Evolutionary conservation across 345 rosid genomes (phyloP).

Genomic region (Populus deltoides): DNA sequence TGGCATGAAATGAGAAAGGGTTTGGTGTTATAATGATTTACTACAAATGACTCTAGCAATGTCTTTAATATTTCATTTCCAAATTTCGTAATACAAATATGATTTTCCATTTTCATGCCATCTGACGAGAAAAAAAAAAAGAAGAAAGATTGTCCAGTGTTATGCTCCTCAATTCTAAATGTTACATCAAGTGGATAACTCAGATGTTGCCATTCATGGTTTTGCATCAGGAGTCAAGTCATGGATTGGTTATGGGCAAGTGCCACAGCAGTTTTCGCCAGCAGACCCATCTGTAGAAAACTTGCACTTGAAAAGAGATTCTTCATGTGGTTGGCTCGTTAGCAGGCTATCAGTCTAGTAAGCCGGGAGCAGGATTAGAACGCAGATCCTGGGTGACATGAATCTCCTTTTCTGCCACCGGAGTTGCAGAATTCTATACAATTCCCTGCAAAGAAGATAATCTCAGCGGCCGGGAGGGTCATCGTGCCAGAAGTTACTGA

Average conservation of each 20-base stretch:
- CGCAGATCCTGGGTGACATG: not conserved
- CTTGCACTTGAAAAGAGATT: not conserved
- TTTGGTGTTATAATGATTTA: constrained; percentile 14
- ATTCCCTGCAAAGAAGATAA: not conserved
- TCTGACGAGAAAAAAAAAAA: no score
- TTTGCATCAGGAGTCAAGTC: not conserved
- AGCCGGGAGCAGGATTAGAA: not conserved
- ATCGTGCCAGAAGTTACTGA: not conserved
- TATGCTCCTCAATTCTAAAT: not conserved
- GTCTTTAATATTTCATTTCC: not conserved
- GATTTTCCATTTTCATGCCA: not conserved
- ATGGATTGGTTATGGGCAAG: not conserved
- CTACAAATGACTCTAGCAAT: not conserved
- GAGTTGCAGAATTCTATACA: not conserved
- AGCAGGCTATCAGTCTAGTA: not conserved
- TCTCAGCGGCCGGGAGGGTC: not conserved
- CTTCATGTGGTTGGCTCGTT: not conserved
- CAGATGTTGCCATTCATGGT: not conserved
- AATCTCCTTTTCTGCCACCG: not conserved
- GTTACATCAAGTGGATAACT: not conserved
- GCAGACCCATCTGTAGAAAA: not conserved
- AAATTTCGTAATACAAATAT: not conserved
- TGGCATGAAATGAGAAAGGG: constrained; percentile 22
- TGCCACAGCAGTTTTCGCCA: not conserved
- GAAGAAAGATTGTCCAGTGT: not conserved